Percentiles rank a stretch among this genome's conserved stretches.
Conservation (phyloP, 768 basidiomycete genomes). For the Tulasnella calospora region DNA sequence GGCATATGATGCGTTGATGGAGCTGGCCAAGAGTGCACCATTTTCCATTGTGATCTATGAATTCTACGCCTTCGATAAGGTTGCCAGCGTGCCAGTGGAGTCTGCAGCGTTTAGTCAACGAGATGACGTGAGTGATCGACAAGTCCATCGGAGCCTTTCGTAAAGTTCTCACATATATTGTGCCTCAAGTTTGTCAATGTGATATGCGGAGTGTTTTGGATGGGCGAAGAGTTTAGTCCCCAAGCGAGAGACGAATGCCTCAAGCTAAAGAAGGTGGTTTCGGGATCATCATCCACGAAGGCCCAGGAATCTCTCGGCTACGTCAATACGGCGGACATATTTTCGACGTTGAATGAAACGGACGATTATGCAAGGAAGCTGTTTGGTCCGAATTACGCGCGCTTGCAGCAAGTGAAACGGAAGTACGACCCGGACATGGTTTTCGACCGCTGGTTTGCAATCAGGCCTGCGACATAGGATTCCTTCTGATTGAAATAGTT, state of each 20-base stretch:
- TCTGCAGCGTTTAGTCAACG: constrained; percentile 11
- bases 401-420: constrained; percentile 24
- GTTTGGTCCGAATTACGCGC: constrained; percentile 24
- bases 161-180: not conserved
- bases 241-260: not conserved
- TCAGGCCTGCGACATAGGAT: constrained; percentile 13
- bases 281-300: not conserved
- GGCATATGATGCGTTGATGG: not conserved
- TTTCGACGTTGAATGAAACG: not conserved
- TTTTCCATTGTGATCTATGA: not conserved
- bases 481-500: not conserved
- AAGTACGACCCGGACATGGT: constrained; percentile 27
- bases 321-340: not conserved
- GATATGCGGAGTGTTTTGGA: not conserved
- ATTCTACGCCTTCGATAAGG: not conserved
- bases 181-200: not conserved
- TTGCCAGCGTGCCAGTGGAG: not conserved
- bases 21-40: not conserved
- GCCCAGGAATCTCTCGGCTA: constrained; percentile 7
- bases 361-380: constrained; percentile 9
- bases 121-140: not conserved
- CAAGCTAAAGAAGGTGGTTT: not conserved
- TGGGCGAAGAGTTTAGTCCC: not conserved
- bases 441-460: constrained; percentile 29
- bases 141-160: not conserved